These are phyloP conservation scores for Coemansia sp. DNA, from an alignment of 192 early-diverging fungal species.

Conservation along the genomic window DNA sequence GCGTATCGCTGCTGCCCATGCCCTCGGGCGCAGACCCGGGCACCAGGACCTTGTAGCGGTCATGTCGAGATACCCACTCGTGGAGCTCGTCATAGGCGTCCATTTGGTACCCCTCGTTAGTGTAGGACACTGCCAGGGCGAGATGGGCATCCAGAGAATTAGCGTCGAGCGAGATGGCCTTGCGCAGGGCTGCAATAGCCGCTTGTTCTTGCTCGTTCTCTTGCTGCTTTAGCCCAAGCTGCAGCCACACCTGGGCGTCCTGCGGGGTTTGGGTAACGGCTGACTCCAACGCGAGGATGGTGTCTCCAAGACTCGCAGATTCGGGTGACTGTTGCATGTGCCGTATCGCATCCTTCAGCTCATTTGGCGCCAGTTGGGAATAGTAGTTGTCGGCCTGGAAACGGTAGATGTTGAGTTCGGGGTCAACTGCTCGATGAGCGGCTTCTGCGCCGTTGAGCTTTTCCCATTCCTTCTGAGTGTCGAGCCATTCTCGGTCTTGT, in stretches of 20 bases:
- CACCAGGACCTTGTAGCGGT: slow-evolving; percentile 62
- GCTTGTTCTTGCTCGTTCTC: slow-evolving; percentile 94
- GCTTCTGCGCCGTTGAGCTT: slow-evolving; percentile 47
- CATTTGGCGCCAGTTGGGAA: slow-evolving; percentile 28
- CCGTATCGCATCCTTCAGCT: slow-evolving; percentile 55
- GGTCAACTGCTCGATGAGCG: slow-evolving; percentile 48
- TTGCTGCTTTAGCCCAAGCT: slow-evolving; percentile 87
- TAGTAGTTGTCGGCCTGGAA: slow-evolving; percentile 62
- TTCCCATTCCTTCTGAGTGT: slow-evolving; percentile 73
- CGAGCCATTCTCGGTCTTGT: slow-evolving; percentile 69
- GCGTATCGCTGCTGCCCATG: slow-evolving; percentile 43
- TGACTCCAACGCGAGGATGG: slow-evolving; percentile 90
- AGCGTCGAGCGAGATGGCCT: slow-evolving; percentile 76
- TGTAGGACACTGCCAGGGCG: slow-evolving; percentile 88
- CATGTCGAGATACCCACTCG: slow-evolving; percentile 79
- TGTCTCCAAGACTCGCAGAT: slow-evolving; percentile 71
- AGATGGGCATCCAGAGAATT: slow-evolving; percentile 76
- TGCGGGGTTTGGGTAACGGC: slow-evolving; percentile 74
- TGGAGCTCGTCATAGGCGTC: slow-evolving; percentile 90
- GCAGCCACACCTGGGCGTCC: slow-evolving; percentile 81
- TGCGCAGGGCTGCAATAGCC: slow-evolving; percentile 87
- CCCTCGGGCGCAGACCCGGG: slow-evolving; percentile 42
- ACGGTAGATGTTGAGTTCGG: slow-evolving; percentile 67
- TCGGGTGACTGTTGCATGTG: slow-evolving; percentile 58
- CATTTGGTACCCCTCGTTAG: slow-evolving; percentile 82